Conservation (phyloP, 345 rosid species). For the Moricandia arvensis region DNA sequence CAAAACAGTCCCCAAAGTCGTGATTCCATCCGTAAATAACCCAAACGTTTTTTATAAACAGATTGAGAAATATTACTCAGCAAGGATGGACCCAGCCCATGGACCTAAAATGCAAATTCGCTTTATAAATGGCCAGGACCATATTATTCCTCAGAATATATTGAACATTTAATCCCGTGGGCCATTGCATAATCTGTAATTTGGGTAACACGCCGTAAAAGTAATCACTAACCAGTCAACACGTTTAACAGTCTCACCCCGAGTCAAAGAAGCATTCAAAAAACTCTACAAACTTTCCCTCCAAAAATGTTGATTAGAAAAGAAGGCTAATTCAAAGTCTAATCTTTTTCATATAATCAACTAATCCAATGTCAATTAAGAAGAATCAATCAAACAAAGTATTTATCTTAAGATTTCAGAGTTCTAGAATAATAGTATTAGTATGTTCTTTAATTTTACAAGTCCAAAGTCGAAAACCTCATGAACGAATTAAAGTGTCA, state of each 20-base stretch:
- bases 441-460: background rate
- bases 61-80: background rate
- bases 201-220: background rate
- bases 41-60: background rate
- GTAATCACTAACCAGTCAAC: constrained; percentile 2
- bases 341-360: background rate
- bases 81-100: constrained; percentile 32
- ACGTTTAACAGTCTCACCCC: background rate
- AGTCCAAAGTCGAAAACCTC: background rate
- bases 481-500: constrained; percentile 10
- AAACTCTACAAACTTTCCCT: background rate
- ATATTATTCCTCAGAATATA: background rate
- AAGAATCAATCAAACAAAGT: background rate
- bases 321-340: constrained; percentile 15
- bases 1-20: background rate
- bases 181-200: background rate
- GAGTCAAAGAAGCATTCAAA: background rate
- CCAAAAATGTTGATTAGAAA: background rate
- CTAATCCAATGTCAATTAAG: background rate
- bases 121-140: background rate
- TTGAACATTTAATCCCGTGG: background rate
- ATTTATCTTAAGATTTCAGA: background rate
- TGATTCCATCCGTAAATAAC: background rate
- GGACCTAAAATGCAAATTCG: background rate
- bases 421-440: background rate